Evolutionary conservation across 2,329 filamentous ascomycete genomes (phyloP).

Genomic region (Ploettnerulaceae sp.): DNA sequence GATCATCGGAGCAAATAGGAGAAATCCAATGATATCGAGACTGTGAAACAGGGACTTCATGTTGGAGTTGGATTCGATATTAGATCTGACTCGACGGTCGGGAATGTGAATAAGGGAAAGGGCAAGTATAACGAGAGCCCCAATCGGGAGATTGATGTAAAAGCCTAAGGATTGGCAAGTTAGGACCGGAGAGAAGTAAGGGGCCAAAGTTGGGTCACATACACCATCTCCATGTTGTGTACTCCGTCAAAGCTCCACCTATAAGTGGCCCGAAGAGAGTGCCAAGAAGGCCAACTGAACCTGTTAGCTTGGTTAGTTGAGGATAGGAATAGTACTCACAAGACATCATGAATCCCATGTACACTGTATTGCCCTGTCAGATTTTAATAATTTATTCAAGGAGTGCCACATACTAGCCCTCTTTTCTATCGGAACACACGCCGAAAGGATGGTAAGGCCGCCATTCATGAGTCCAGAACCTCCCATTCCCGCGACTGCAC

Average conservation of each 20-base stretch:
- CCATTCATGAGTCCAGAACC: conserved; percentile 49
- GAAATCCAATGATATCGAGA: conserved; percentile 34
- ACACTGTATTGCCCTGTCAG: conserved; percentile 16
- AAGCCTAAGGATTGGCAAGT: conserved; percentile 30
- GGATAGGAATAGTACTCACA: conserved; percentile 13
- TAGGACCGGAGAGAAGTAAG: neutral
- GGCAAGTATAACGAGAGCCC: conserved; percentile 33
- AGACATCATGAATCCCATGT: conserved; percentile 23
- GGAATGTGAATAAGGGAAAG: conserved; percentile 37
- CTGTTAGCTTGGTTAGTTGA: neutral
- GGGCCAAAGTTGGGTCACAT: conserved; percentile 21
- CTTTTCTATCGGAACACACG: conserved; percentile 27
- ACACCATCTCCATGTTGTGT: conserved; percentile 34
- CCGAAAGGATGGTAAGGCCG: conserved; percentile 45
- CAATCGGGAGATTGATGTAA: conserved; percentile 40
- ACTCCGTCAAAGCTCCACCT: conserved; percentile 35
- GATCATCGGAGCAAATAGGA: conserved; percentile 34
- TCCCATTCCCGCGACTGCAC: conserved; percentile 50
- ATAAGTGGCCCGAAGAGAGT: conserved; percentile 32
- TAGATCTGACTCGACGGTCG: conserved; percentile 13
- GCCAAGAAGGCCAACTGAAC: conserved; percentile 22
- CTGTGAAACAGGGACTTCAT: conserved; percentile 2
- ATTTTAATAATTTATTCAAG: neutral
- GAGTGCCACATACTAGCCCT: conserved; percentile 11
- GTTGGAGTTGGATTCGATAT: neutral